A percentile compares a stretch with the other conserved stretches of the same genome.
Evolutionary conservation across 164 flowering plant genomes (phyloP).

Genomic region (Paratinospora sagittata): DNA sequence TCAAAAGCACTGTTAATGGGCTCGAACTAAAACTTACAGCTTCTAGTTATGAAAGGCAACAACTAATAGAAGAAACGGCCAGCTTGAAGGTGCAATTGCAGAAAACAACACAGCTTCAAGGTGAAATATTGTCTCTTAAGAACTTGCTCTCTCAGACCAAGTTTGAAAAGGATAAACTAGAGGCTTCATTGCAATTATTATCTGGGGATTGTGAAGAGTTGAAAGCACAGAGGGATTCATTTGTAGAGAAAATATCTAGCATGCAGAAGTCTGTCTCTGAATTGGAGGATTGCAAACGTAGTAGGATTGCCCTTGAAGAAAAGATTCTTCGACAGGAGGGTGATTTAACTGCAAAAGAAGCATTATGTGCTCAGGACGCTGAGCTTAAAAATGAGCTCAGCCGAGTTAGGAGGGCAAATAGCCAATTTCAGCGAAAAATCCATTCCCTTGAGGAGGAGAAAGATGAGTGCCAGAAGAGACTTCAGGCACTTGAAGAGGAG

Average conservation of each 20-base stretch:
- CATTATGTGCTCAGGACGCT: slow-evolving; percentile 39
- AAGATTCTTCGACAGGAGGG: slow-evolving; percentile 52
- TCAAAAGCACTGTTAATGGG: slow-evolving; percentile 28
- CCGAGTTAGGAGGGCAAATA: slow-evolving; percentile 40
- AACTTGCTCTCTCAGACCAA: slow-evolving; percentile 32
- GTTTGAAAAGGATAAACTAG: slow-evolving; percentile 49
- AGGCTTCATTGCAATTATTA: slow-evolving; percentile 31
- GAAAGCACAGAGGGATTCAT: slow-evolving; percentile 45
- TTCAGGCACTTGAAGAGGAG: slow-evolving; percentile 44
- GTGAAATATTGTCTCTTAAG: slow-evolving; percentile 43
- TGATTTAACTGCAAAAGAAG: slow-evolving; percentile 49
- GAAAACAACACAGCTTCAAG: slow-evolving; percentile 32
- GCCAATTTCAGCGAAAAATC: slow-evolving; percentile 45
- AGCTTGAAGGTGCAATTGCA: slow-evolving; percentile 52
- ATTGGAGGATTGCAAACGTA: slow-evolving; percentile 45
- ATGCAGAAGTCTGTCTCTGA: slow-evolving; percentile 44
- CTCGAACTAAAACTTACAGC: slow-evolving; percentile 58
- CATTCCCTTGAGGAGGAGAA: slow-evolving; percentile 54
- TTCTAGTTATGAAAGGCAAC: slow-evolving; percentile 51
- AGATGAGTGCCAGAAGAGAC: slow-evolving; percentile 33
- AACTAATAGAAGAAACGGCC: slow-evolving; percentile 39
- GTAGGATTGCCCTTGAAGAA: slow-evolving; percentile 41
- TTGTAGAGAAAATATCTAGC: slow-evolving; percentile 38
- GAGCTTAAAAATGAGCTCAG: slow-evolving; percentile 55
- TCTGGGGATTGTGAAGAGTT: slow-evolving; percentile 42